Base-by-base conservation (phyloP, 345 rosid species). In the Trapa incisa region DNA sequence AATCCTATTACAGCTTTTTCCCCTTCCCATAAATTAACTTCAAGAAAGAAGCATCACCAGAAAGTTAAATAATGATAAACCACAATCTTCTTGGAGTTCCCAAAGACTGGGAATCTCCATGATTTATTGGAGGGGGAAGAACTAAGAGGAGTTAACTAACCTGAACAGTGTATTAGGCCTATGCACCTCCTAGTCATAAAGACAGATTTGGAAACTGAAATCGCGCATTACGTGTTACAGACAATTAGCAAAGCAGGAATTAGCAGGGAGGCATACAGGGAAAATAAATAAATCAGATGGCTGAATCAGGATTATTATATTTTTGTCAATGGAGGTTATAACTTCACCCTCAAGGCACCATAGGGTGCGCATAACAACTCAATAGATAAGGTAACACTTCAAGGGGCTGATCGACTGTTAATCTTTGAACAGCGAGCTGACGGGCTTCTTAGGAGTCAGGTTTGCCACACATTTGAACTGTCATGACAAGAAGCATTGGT, bases 401-500 rank as follows among this genome's bases (percentile, higher is more conserved):
- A 1, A 61, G 72, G 63, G 66, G 52, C 58, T 65, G 70, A 58
- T 67, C 75, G 10, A 70, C 70, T 73, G 58, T 68, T 64, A 68
- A 62, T 79, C 86, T 75, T 79, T 79, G 68, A 93, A 91, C 63
- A 90, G 70, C 37, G 86, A 79, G 45, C 61, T 14, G 6, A 79
- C 96, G 54, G 91, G 82, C 72, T 79, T 76, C 2, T 76, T 77
- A 63, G 97, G 73, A 65, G 71, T 78, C 85, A 87, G 64, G 54
- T 68, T 83, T 43, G 98, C 92, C 73, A 88, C 96, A 7, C 82
- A 61, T 73, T 86, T 88, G 86, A 88, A 93, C 97, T 93, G 92
- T 70, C 65, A 81, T 43, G 47, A 61, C 48, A 45, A 45, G 8
- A 6, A 22, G 29, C 29, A 22, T 22, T 22, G 29, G 29, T 22